Conservation (phyloP, 176 grass and related monocot species). For the Aechmea fasciata region DNA sequence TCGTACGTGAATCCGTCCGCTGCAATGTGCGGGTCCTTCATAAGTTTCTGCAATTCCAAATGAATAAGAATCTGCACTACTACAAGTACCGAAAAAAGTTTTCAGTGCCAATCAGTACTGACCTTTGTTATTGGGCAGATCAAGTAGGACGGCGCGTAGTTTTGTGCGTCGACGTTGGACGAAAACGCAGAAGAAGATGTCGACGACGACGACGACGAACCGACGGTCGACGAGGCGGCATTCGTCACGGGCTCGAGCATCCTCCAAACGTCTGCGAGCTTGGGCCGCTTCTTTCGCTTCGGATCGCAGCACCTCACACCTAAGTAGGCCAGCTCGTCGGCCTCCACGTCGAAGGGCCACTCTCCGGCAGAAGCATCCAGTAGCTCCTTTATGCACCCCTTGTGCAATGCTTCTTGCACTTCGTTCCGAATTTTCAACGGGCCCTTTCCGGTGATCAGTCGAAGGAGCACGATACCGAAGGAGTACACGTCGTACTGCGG, state of each 20-base stretch:
- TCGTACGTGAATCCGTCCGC: constrained; percentile 69
- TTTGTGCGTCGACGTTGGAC: too few relatives aligned
- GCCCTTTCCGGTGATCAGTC: constrained; percentile 51
- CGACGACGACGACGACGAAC: too few relatives aligned
- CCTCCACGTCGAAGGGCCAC: constrained; percentile 39
- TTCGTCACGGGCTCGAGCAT: constrained; percentile 47
- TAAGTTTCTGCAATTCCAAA: constrained; percentile 45
- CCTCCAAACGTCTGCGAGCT: constrained; percentile 43
- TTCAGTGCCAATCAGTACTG: constrained; percentile 5
- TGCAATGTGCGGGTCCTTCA: constrained; percentile 52
- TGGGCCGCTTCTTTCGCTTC: constrained; percentile 48
- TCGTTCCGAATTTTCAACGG: constrained; percentile 52
- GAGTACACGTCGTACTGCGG: constrained; percentile 61
- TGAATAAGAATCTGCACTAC: background rate
- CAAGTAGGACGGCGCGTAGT: constrained; percentile 44
- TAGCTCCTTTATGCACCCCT: constrained; percentile 39
- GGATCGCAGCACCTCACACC: constrained; percentile 55
- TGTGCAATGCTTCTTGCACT: constrained; percentile 46
- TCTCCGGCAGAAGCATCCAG: constrained; percentile 54
- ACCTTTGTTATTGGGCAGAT: constrained; percentile 60
- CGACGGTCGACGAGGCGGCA: constrained; percentile 1
- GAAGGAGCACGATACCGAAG: constrained; percentile 60
- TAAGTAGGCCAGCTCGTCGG: constrained; percentile 45
- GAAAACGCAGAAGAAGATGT: too few relatives aligned
- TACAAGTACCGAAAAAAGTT: too few relatives aligned